Base-by-base conservation (phyloP, 257 asterid genomes). In the Scutellaria baicalensis region DNA sequence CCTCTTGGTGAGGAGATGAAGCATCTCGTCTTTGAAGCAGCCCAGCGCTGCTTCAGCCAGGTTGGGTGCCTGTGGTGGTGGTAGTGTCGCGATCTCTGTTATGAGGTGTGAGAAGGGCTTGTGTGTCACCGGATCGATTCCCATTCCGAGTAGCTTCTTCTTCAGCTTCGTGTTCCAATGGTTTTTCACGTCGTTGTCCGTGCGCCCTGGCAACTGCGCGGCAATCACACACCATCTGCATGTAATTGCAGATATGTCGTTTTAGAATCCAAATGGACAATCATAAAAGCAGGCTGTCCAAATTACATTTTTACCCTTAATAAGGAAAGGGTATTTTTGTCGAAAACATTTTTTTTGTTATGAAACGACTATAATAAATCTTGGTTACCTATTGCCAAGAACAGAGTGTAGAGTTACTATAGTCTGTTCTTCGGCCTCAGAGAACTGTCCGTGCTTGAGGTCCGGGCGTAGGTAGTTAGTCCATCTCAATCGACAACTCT, bases 11-110 rank as follows among this genome's bases (percentile, higher is more conserved):
- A 90, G 91, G 72, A 90, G 89, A 75, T 93, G 98, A 8, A 93
- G 96, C 98, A 90, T 90, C 78, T 93, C 98, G 63, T 93, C 97
- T 76, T 93, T 93, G 89, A 93, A 90, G 80, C 97, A 93, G 16
- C 98, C 97, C 0, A 93, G 83, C 16, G 97, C 95, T 1, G 98
- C 97, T 71, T 93, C 98, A 0, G 98, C 98, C 72, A 93, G 59
- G 66, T 83, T 91, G 6, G 97, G 97, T 6, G 89, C 97, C 76
- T 90, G 97, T 12, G 89, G 96, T 0, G 93, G 98, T 1, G 95
- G 85, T 38, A 93, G 86, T 14, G 95, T 90, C 50, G 98, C 98
- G 11, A 93, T 93, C 81, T 93, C 97, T 0, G 91, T 73, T 20
- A 93, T 90, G 17, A 93, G 94, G 83, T 90, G 95, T 13, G 97